These are phyloP conservation scores for Elaeis guineensis DNA, from an alignment of 176 grass and related monocot genomes.

Conservation along the genomic window DNA sequence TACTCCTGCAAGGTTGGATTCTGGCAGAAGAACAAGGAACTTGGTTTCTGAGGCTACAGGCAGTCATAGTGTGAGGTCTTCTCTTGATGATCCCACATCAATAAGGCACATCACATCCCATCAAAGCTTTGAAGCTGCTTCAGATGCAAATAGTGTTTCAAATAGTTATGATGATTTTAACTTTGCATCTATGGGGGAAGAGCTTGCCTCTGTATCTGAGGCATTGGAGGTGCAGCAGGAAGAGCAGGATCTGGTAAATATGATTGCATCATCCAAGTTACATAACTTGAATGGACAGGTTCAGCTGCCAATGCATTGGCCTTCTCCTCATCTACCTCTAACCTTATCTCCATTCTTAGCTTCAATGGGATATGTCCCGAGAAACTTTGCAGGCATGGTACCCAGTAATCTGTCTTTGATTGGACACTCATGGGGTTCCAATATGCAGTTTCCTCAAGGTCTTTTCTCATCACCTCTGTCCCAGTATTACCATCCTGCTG, in stretches of 20 bases:
- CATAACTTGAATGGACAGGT: conserved; percentile 62
- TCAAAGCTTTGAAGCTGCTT: conserved; percentile 37
- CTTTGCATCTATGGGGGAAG: conserved; percentile 36
- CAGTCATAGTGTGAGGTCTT: conserved; percentile 49
- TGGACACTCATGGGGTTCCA: conserved; percentile 42
- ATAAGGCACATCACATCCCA: conserved; percentile 41
- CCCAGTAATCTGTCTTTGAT: conserved; percentile 39
- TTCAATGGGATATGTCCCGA: conserved; percentile 39
- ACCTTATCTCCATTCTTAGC: conserved; percentile 36
- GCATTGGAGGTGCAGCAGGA: conserved; percentile 52
- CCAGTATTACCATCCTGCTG: conserved; percentile 42
- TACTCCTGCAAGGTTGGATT: conserved; percentile 30
- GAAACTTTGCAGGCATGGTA: conserved; percentile 47
- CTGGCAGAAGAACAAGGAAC: conserved; percentile 43
- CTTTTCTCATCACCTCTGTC: conserved; percentile 40
- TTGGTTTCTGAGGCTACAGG: conserved; percentile 39
- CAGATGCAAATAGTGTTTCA: conserved; percentile 65
- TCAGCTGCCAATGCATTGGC: conserved; percentile 53
- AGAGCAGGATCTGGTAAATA: conserved; percentile 62
- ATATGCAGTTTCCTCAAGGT: conserved; percentile 55
- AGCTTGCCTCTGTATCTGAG: conserved; percentile 68
- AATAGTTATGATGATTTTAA: conserved; percentile 61
- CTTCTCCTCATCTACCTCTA: conserved; percentile 39
- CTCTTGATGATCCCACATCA: conserved; percentile 50
- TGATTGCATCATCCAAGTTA: conserved; percentile 63